phyloP scores from a whole-genome alignment of 768 basidiomycete genomes.

The Scleroderma bovista region DNA sequence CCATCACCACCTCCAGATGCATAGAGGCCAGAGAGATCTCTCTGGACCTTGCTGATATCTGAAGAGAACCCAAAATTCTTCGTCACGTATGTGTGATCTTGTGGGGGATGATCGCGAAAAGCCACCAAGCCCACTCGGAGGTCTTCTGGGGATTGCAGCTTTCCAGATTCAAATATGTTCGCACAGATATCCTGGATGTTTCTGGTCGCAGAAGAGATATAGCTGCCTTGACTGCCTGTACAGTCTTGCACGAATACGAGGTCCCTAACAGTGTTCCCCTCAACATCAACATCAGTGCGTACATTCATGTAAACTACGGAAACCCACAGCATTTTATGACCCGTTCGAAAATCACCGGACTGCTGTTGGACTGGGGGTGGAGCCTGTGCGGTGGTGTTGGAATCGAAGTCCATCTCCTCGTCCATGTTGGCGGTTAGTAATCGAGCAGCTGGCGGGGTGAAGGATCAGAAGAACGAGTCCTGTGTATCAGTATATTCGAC shows the following conservation, averaged over 20 bases:
- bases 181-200: slow-evolving; percentile 96
- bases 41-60: slow-evolving; percentile 82
- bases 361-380: slow-evolving; percentile 32
- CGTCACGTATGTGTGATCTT: slow-evolving; percentile 92
- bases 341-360: slow-evolving; percentile 32
- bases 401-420: slow-evolving; percentile 71
- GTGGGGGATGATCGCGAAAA: slow-evolving; percentile 95
- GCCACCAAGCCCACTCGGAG: slow-evolving; percentile 89
- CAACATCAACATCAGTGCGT: slow-evolving; percentile 2
- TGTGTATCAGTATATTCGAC: too few species aligned
- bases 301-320: slow-evolving; percentile 3
- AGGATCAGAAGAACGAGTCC: too few species aligned
- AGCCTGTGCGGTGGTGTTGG: slow-evolving; percentile 28
- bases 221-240: slow-evolving; percentile 86
- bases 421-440: slow-evolving; percentile 49
- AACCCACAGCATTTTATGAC: slow-evolving; percentile 73
- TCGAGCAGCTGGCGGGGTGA: background rate
- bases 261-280: slow-evolving; percentile 50
- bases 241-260: slow-evolving; percentile 95
- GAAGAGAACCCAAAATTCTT: slow-evolving; percentile 95
- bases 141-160: slow-evolving; percentile 81
- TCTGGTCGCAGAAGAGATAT: slow-evolving; percentile 90
- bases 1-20: slow-evolving; percentile 93
- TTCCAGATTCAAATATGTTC: slow-evolving; percentile 91
- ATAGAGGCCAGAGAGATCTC: slow-evolving; percentile 75